Percentiles rank a stretch among this genome's conserved stretches.
phyloP scores from a whole-genome alignment of 2,329 filamentous ascomycete genomes.

The Dryadomyces quercus-mongolicae region DNA sequence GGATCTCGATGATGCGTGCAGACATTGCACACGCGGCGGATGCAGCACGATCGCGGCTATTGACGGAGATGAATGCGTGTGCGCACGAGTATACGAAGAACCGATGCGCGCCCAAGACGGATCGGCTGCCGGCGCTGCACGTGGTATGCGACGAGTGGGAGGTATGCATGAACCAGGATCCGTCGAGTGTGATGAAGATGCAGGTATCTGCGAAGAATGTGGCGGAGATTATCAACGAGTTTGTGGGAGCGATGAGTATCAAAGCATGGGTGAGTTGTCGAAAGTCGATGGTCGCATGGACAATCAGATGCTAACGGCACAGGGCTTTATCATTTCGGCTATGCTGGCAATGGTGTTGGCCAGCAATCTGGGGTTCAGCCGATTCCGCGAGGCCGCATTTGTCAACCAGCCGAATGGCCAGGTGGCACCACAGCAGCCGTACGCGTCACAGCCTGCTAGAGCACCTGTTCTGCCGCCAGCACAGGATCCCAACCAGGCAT shows the following conservation, averaged over 20 bases:
- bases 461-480: constrained; percentile 16
- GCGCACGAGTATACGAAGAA: constrained; percentile 64
- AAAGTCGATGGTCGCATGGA: background rate
- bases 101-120: constrained; percentile 50
- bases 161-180: constrained; percentile 76
- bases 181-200: constrained; percentile 63
- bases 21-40: constrained; percentile 66
- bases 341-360: constrained; percentile 35
- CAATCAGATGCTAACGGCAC: constrained; percentile 9
- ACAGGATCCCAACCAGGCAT: constrained; percentile 25
- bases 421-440: constrained; percentile 10
- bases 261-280: constrained; percentile 51
- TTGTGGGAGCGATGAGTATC: constrained; percentile 80
- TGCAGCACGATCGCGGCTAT: constrained; percentile 53
- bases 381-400: constrained; percentile 19
- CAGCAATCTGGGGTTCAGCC: constrained; percentile 36
- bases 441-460: constrained; percentile 15
- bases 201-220: constrained; percentile 78
- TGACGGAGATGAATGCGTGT: constrained; percentile 64
- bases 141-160: constrained; percentile 69
- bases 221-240: constrained; percentile 86
- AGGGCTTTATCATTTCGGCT: constrained; percentile 40
- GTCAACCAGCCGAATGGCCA: constrained; percentile 6
- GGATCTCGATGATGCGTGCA: constrained; percentile 56
- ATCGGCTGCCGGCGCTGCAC: constrained; percentile 61